Evolutionary conservation across 306 rosid genomes (phyloP), one percentile per base, ranked within the genome.

Genomic region (Biancaea sappan): DNA sequence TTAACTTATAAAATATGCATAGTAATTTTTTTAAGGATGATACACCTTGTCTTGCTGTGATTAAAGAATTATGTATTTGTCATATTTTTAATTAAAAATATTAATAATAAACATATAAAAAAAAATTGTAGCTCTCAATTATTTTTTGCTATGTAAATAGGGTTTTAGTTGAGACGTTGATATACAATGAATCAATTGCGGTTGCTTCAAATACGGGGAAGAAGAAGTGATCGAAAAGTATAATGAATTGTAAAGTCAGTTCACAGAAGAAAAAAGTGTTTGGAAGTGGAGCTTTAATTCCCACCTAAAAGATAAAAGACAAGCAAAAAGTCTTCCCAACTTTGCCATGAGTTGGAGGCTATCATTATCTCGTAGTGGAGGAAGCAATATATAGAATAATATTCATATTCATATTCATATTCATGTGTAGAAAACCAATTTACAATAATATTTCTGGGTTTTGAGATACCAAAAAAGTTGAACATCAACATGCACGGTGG

Each of bases 221-320:
- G 37, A 29, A 37, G 66, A 60, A 38, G 66, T 4, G 52, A 3
- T 46, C 4, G 16, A 59, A 60, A 60, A 21, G 24, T 38, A 2
- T n/a, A 0, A 4, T 21, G 40, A n/a, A 21, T 2, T 1, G n/a
- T 7, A 60, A 32, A 34, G 66, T 40, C 29, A 2, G 34, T 52
- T 60, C 41, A 25, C 41, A 2, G 16, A n/a, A n/a, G 38, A 16
- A 61, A 59, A 71, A 46, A 59, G 66, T 67, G 77, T 59, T 1
- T 19, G 34, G 62, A 56, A 73, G 61, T 67, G 77, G 71, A 61
- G 41, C 76, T 73, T 77, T 53, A 8, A 32, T 59, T 60, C 37
- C 76, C 77, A 73, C 69, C 77, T 48, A 77, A 81, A 81, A 77
- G 72, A 71, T 26, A 54, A 53, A 41, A 40, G 64, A 29, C 46